phyloP scores from a whole-genome alignment of 371 early-diverging fungal genomes.

The Actinomortierella wolfii region DNA sequence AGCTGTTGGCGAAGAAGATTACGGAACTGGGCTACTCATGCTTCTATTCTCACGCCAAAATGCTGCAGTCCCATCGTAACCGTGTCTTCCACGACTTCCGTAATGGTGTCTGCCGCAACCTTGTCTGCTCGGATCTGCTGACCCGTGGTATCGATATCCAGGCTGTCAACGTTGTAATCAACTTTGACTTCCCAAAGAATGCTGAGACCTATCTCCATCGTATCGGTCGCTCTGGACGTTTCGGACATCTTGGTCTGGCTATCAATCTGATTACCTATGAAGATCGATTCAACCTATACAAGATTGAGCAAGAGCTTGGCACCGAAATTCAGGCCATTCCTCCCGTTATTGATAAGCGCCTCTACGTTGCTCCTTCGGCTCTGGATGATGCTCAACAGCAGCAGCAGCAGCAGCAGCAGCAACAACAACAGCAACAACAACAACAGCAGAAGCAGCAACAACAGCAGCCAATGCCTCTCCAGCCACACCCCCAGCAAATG shows the following conservation, averaged over 20 bases:
- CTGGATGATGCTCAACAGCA: conserved; percentile 58
- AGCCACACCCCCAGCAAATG: conserved; percentile 24
- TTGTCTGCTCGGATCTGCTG: conserved; percentile 97
- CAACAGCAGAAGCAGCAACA: conserved; percentile 55
- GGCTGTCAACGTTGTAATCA: conserved; percentile 99
- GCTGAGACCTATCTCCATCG: conserved; percentile 99
- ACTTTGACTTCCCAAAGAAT: conserved; percentile 99
- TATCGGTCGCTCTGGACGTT: conserved; percentile 97
- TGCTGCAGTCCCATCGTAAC: conserved; percentile 98
- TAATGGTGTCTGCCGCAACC: conserved; percentile 93
- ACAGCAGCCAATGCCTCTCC: conserved; percentile 34
- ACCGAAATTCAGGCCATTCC: conserved; percentile 98
- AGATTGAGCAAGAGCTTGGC: conserved; percentile 96
- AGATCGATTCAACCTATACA: conserved; percentile 93
- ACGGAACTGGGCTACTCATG: conserved; percentile 98
- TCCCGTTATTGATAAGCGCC: conserved; percentile 88
- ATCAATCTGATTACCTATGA: conserved; percentile 98
- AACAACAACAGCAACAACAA: conserved; percentile 53
- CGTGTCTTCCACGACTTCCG: conserved; percentile 98
- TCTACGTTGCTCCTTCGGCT: conserved; percentile 82
- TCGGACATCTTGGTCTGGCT: conserved; percentile 97
- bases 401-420: conserved; percentile 52
- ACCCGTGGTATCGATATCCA: conserved; percentile 99
- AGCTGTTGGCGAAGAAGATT: conserved; percentile 97
- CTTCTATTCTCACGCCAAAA: conserved; percentile 97